Conservation (phyloP, 2,329 filamentous ascomycete genomes). For the Scedosporium dehoogii region DNA sequence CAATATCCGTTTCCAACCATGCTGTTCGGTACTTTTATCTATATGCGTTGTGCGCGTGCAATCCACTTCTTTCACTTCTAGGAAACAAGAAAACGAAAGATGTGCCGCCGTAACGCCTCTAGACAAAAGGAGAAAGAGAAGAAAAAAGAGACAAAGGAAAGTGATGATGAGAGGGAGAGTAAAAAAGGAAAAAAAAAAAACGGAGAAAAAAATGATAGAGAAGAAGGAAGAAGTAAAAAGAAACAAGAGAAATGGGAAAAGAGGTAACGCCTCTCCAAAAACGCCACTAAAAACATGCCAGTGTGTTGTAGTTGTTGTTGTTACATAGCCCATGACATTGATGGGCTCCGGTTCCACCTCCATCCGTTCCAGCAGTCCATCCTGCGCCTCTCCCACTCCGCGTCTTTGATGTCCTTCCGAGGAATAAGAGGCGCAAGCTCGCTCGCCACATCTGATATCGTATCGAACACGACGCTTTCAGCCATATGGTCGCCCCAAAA, state of each 20-base stretch:
- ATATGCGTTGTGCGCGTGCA: background rate
- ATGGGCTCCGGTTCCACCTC: slow-evolving; percentile 4
- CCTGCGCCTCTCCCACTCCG: background rate
- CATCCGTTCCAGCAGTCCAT: slow-evolving; percentile 7
- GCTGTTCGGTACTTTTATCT: background rate
- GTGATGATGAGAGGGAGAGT: background rate
- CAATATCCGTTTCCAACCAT: background rate
- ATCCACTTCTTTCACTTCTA: background rate
- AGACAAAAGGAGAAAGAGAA: background rate
- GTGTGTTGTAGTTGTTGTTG: background rate
- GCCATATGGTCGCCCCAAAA: background rate
- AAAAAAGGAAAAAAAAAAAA: background rate
- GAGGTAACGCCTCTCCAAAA: background rate
- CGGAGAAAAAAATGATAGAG: background rate
- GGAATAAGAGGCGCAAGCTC: background rate
- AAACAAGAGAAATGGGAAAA: too few species aligned
- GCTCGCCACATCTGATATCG: slow-evolving; percentile 3
- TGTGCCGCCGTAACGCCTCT: too few species aligned
- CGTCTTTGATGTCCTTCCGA: background rate
- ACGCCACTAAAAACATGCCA: background rate
- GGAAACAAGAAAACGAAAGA: background rate
- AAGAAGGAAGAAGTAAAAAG: background rate
- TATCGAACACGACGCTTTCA: background rate
- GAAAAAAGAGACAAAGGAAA: background rate
- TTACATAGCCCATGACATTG: background rate